Base-by-base conservation (phyloP, 495 filamentous ascomycete genomes). In the Aspergillus panamensis region DNA sequence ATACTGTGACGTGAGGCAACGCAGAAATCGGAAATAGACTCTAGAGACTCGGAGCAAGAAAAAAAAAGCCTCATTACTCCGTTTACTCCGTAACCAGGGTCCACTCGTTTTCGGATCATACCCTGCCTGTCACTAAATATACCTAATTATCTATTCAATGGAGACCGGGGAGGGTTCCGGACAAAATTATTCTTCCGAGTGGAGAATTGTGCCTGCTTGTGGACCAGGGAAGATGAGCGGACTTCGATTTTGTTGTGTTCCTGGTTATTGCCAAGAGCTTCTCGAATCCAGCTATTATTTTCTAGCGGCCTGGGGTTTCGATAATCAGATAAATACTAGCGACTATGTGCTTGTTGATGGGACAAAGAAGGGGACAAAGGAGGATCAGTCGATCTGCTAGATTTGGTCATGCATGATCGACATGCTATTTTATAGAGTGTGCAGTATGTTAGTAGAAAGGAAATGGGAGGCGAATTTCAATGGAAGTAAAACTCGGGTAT, bases 241-340 rank as follows among this genome's bases (percentile, higher is more conserved):
- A n/a, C n/a, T 5, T 20, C 19, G 17, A 45, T 9, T 9, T 45
- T 8, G 16, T 7, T 7, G 17, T 45, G 20, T n/a, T 31, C 25
- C 25, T 25, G 25, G 20, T 30, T 29, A 5, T 16, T 49, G 47
- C 47, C 20, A 49, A 49, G 47, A 17, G 2, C 21, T 49, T 49
- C 47, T 49, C 47, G 47, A 49, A 49, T 30, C 29, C 47, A 49
- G 12, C 47, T 49, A 30, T 31, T 49, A 13, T 16, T 30, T 47
- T 49, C 47, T 49, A 49, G 47, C 42, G 42, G 16, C 16, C 17
- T 17, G 42, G 5, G 16, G 42, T 20, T 45, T 45, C 42, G n/a
- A 17, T 20, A 17, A 9, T 16, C 19, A 10, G 4, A 9, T 45
- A 10, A 12, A 3, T 39, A 39, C 35, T n/a, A 13, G 3, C 33